A percentile compares a stretch with the other conserved stretches of the same genome.
Conservation (phyloP, 441 rosid genomes). For the Eruca vesicaria region DNA sequence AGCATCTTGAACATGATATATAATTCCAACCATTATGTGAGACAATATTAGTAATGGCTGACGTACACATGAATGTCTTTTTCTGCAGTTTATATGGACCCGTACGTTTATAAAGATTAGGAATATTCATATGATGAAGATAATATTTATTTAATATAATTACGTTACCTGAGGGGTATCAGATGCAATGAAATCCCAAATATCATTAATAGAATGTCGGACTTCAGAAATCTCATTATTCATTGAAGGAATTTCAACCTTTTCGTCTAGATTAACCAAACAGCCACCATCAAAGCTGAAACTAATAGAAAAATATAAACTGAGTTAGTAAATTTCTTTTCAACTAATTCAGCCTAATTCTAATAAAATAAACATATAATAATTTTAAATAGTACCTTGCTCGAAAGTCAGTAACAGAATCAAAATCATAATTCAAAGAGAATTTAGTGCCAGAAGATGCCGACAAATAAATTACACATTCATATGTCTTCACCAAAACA, state of each 20-base stretch:
- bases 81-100: background rate
- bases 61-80: background rate
- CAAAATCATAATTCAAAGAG: background rate
- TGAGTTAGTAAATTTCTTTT: too few relatives aligned
- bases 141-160: too few relatives aligned
- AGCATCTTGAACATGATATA: background rate
- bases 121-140: background rate
- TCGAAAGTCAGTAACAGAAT: background rate
- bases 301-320: background rate
- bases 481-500: background rate
- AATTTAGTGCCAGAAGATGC: background rate
- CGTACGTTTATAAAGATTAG: background rate
- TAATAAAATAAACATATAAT: background rate
- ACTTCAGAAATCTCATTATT: background rate
- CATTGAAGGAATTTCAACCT: background rate
- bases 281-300: background rate
- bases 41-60: background rate
- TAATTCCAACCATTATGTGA: background rate
- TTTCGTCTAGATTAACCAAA: background rate
- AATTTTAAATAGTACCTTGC: background rate
- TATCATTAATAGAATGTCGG: background rate
- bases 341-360: background rate
- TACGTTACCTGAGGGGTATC: background rate
- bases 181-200: background rate
- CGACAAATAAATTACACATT: background rate